Conservation (phyloP, 148 eudicot genomes). For the Arctostaphylos glauca region DNA sequence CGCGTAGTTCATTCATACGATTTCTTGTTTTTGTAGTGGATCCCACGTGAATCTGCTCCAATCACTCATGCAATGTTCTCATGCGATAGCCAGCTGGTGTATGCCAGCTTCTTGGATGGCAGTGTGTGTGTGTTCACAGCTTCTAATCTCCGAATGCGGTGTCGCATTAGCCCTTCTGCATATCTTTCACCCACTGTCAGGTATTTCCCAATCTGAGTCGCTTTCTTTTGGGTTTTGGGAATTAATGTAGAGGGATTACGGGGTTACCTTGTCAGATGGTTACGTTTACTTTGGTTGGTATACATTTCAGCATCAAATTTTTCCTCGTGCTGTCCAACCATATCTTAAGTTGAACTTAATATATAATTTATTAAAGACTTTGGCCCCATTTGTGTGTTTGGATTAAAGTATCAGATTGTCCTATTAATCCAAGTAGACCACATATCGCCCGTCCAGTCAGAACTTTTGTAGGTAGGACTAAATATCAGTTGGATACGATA, state of each 20-base stretch:
- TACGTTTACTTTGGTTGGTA: background rate
- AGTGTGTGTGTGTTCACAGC: slow-evolving; percentile 73
- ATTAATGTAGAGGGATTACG: background rate
- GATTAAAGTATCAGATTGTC: background rate
- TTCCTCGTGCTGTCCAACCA: background rate
- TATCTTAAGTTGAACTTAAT: background rate
- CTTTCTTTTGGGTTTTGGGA: background rate
- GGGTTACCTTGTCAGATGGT: background rate
- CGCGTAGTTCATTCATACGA: slow-evolving; percentile 11
- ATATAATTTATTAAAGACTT: background rate
- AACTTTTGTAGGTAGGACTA: background rate
- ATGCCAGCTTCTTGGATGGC: slow-evolving; percentile 84
- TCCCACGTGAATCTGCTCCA: slow-evolving; percentile 67
- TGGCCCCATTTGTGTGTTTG: background rate
- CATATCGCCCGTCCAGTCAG: background rate
- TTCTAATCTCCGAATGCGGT: slow-evolving; percentile 62
- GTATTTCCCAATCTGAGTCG: slow-evolving; percentile 28
- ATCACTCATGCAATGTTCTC: slow-evolving; percentile 89
- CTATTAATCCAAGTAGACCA: background rate
- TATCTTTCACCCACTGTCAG: slow-evolving; percentile 65
- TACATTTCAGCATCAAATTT: background rate
- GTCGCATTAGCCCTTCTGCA: slow-evolving; percentile 73
- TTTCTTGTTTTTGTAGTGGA: slow-evolving; percentile 56
- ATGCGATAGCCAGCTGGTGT: slow-evolving; percentile 81
- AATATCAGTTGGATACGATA: background rate